Conservation (phyloP, 768 basidiomycete genomes). For the Termitomyces sp. region DNA sequence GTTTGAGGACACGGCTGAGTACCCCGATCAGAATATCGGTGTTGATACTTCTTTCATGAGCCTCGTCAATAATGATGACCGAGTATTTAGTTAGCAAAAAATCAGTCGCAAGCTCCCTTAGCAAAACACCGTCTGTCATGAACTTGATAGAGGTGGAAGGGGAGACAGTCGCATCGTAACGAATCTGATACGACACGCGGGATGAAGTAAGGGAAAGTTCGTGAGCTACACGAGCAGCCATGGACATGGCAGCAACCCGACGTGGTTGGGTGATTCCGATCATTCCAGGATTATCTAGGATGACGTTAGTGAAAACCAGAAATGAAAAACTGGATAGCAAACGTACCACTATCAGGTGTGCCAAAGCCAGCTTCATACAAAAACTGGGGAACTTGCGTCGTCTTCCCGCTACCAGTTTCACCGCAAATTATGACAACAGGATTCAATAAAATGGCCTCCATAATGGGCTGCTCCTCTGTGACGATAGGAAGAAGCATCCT, state of each 20-base stretch:
- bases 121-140: constrained; percentile 97
- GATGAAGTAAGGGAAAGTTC: constrained; percentile 85
- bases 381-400: constrained; percentile 97
- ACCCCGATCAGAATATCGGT: constrained; percentile 98
- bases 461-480: constrained; percentile 90
- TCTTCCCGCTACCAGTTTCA: constrained; percentile 98
- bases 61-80: constrained; percentile 95
- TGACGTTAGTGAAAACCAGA: constrained; percentile 3
- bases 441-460: constrained; percentile 87
- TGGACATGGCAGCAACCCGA: constrained; percentile 95
- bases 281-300: constrained; percentile 91
- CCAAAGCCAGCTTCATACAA: constrained; percentile 98
- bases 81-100: constrained; percentile 94
- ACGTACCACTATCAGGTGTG: constrained; percentile 70
- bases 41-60: constrained; percentile 97
- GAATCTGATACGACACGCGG: constrained; percentile 92
- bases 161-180: constrained; percentile 93
- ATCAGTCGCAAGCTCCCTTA: constrained; percentile 89
- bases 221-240: constrained; percentile 89
- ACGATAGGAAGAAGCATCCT: constrained; percentile 84
- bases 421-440: constrained; percentile 82
- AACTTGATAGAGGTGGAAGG: constrained; percentile 93
- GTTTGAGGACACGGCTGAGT: constrained; percentile 86
- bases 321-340: background rate
- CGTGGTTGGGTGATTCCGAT: constrained; percentile 97